phyloP scores from a whole-genome alignment of 2,329 filamentous ascomycete genomes.

The Paracoccidioides brasiliensis region DNA sequence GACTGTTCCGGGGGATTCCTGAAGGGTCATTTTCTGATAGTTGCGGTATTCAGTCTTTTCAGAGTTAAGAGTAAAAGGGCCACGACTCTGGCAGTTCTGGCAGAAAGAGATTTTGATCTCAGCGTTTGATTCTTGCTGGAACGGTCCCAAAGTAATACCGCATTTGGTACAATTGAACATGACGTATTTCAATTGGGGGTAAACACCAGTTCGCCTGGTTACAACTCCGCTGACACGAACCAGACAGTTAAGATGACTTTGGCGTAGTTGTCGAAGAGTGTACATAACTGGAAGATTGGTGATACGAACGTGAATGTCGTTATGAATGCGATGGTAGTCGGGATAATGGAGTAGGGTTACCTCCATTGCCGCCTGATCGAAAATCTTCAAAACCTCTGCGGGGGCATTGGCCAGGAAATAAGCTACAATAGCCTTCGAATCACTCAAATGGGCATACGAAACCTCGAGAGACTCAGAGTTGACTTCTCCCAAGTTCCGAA shows the following conservation, averaged over 20 bases:
- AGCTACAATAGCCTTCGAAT: slow-evolving; percentile 82
- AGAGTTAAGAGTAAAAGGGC: slow-evolving; percentile 88
- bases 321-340: slow-evolving; percentile 93
- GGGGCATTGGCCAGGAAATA: slow-evolving; percentile 95
- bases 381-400: slow-evolving; percentile 87
- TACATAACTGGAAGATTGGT: slow-evolving; percentile 90
- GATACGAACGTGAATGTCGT: slow-evolving; percentile 94
- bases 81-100: slow-evolving; percentile 88
- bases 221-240: slow-evolving; percentile 92
- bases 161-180: slow-evolving; percentile 97
- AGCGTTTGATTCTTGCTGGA: slow-evolving; percentile 91
- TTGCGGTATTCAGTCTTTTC: slow-evolving; percentile 98
- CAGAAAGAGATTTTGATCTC: slow-evolving; percentile 96
- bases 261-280: slow-evolving; percentile 85
- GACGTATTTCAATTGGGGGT: slow-evolving; percentile 95
- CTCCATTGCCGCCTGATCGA: slow-evolving; percentile 94
- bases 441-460: slow-evolving; percentile 82
- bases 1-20: slow-evolving; percentile 93
- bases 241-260: slow-evolving; percentile 90
- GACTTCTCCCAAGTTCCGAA: slow-evolving; percentile 88
- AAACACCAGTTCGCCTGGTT: slow-evolving; percentile 84
- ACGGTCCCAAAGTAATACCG: slow-evolving; percentile 79
- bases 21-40: slow-evolving; percentile 93
- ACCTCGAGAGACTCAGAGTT: slow-evolving; percentile 95
- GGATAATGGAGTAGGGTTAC: slow-evolving; percentile 92